Percentiles rank a stretch among this genome's conserved stretches.
These are phyloP conservation scores for Sutorius australiensis DNA, from an alignment of 768 basidiomycete genomes.

Conservation along the genomic window DNA sequence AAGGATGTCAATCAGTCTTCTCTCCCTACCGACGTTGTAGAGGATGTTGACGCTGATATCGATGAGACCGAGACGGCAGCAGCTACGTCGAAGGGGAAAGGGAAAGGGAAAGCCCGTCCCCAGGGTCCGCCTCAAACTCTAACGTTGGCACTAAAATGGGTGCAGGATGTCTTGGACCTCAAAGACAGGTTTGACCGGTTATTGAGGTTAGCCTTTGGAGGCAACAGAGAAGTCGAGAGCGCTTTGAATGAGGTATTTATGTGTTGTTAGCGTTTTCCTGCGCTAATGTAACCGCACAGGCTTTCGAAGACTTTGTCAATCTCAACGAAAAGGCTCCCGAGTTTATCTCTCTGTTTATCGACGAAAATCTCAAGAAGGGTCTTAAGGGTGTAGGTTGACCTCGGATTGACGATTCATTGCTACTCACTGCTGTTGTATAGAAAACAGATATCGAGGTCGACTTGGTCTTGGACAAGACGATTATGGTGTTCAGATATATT, in stretches of 20 bases:
- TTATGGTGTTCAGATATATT: conserved; percentile 91
- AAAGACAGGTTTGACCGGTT: conserved; percentile 88
- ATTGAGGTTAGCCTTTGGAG: conserved; percentile 66
- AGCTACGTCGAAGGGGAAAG: conserved; percentile 44
- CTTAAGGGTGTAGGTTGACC: conserved; percentile 75
- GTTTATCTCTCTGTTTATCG: conserved; percentile 94
- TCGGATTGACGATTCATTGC: background rate
- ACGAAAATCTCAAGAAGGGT: conserved; percentile 92
- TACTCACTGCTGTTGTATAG: conserved; percentile 38
- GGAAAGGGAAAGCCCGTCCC: conserved; percentile 51
- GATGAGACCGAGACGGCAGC: conserved; percentile 36
- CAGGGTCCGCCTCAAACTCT: conserved; percentile 41
- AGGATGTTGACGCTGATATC: conserved; percentile 33
- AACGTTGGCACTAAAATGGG: conserved; percentile 80
- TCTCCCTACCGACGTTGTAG: conserved; percentile 35
- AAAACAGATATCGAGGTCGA: conserved; percentile 96
- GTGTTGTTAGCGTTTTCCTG: background rate
- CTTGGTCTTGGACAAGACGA: conserved; percentile 86
- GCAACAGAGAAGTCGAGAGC: conserved; percentile 74
- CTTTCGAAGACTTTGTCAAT: conserved; percentile 91
- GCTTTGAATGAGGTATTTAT: conserved; percentile 74
- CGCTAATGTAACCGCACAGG: conserved; percentile 44
- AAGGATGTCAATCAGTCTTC: conserved; percentile 72
- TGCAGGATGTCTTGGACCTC: conserved; percentile 82
- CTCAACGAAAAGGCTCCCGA: conserved; percentile 83